Conservation (phyloP, 352 stramenopile genomes). For the Globisporangium paddicum region DNA sequence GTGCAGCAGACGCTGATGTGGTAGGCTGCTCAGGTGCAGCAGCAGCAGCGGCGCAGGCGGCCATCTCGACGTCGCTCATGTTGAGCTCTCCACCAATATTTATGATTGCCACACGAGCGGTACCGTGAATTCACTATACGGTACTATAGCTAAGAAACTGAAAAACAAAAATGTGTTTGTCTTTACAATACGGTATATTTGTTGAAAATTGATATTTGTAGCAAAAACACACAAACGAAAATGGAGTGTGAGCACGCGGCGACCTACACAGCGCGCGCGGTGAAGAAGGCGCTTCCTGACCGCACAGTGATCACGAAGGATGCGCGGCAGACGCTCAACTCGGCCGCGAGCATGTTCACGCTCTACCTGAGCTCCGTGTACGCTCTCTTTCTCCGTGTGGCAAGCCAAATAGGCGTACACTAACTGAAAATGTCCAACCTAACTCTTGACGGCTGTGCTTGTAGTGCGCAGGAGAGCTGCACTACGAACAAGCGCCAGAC, state of each 20-base stretch:
- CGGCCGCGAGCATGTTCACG: conserved; percentile 71
- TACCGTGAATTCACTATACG: no score
- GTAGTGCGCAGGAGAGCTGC: conserved; percentile 60
- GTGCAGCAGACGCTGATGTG: neutral
- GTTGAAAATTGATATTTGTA: no score
- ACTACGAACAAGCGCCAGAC: conserved; percentile 71
- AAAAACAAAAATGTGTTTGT: no score
- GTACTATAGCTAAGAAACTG: no score
- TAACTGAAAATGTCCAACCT: neutral
- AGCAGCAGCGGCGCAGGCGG: neutral
- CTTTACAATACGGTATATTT: no score
- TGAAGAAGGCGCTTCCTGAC: conserved; percentile 67
- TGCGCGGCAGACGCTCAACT: conserved; percentile 62
- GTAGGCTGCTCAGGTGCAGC: neutral
- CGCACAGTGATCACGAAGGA: conserved; percentile 67
- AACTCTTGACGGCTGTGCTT: neutral
- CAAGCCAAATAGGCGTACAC: neutral
- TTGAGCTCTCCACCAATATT: neutral
- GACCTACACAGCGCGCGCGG: conserved; percentile 58
- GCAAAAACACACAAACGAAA: conserved; percentile 22
- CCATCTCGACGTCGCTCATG: conserved; percentile 10
- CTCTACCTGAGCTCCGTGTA: conserved; percentile 71
- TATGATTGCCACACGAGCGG: no score
- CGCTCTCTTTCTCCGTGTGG: conserved; percentile 9
- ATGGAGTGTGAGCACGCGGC: conserved; percentile 72